Base-by-base conservation (phyloP, 2,329 filamentous ascomycete genomes). In the Gnomoniopsis smithogilvyi region DNA sequence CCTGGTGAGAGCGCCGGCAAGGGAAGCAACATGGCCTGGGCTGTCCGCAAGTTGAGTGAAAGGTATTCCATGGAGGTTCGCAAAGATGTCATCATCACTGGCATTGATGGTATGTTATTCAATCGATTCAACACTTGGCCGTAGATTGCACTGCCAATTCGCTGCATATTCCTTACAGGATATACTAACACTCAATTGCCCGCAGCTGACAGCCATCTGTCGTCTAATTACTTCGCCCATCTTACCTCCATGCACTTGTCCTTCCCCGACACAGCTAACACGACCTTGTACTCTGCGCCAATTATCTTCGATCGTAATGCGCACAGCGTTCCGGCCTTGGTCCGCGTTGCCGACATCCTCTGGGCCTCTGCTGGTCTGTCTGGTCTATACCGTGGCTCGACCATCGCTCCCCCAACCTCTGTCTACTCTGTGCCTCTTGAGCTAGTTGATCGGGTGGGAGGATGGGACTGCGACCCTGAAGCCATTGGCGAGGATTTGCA, bases 241-340 rank as follows among this genome's bases (percentile, higher is more conserved):
- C 80, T 90, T 56, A 85, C 84, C 22, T 80, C 78, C 54, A 83
- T 89, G 77, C 88, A 91, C 67, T 69, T 81, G 53, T 73, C 79
- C 11, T 74, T 85, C 63, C 82, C 84, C 6, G 81, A 87, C 50
- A 86, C 83, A 15, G 81, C 84, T 15, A 71, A 74, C 34, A 87
- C 83, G 26, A 88, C 87, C 0, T 69, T 91, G 33, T 91, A 91
- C 68, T 79, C 85, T 12, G 86, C 85, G 11, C 88, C 88, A 19
- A 87, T 91, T 61, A 84, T 91, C 62, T 91, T 91, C 65, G 88
- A 91, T 67, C 85, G 88, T 64, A 91, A 91, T 66, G 84, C 88
- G 8, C 84, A 90, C 69, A 79, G 76, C 43, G 86, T 89, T 2
- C 85, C 87, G 15, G 80, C 85, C 19, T 76, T 89, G 38, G 88